These are phyloP conservation scores for Deuterostichococcus epilithicus DNA, from an alignment of 139 green algal species.

Conservation along the genomic window DNA sequence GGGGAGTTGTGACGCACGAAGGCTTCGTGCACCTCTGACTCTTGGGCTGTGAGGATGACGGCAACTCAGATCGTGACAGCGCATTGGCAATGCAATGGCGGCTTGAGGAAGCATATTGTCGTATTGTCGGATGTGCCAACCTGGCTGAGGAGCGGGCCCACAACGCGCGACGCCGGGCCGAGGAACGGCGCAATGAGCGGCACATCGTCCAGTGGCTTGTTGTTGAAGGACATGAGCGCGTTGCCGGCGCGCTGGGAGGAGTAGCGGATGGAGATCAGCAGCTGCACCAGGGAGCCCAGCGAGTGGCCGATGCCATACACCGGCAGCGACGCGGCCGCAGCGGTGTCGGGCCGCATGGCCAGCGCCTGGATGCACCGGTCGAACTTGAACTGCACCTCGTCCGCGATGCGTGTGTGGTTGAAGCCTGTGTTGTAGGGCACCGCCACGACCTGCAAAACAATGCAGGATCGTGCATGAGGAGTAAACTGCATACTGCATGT, in stretches of 20 bases:
- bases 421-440: slow-evolving; percentile 78
- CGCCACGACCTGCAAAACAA: slow-evolving; percentile 60
- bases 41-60: no score
- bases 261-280: slow-evolving; percentile 83
- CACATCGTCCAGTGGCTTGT: slow-evolving; percentile 68
- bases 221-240: slow-evolving; percentile 91
- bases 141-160: slow-evolving; percentile 74
- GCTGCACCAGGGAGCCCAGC: slow-evolving; percentile 77
- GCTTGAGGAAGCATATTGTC: no score
- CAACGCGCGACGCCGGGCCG: slow-evolving; percentile 55
- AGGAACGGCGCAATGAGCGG: slow-evolving; percentile 80
- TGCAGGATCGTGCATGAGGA: no score
- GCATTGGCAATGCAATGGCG: no score
- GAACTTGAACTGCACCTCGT: slow-evolving; percentile 86
- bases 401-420: slow-evolving; percentile 83
- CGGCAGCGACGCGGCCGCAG: slow-evolving; percentile 48
- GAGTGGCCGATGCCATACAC: slow-evolving; percentile 87
- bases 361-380: slow-evolving; percentile 61
- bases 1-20: not conserved
- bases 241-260: slow-evolving; percentile 63
- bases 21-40: not conserved
- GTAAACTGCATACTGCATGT: no score
- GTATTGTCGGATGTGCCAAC: no score
- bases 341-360: not conserved
- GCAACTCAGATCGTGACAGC: no score